These are phyloP conservation scores for Alternaria alternata DNA, from an alignment of 2,329 filamentous ascomycete genomes.

Conservation along the genomic window DNA sequence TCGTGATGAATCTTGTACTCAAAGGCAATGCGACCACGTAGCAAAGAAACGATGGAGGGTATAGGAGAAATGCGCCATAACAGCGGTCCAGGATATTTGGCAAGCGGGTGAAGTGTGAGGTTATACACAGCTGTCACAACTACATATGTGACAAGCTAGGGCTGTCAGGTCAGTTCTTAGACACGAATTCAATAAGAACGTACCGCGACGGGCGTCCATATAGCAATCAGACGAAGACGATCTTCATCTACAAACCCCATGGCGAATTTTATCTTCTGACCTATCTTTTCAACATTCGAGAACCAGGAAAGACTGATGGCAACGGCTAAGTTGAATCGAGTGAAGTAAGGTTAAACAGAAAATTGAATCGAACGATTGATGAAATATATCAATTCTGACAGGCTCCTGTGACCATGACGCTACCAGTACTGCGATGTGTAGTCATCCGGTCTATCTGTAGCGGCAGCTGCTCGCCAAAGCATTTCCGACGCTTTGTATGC, in stretches of 20 bases:
- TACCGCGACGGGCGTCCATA: constrained; percentile 37
- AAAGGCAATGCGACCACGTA: constrained; percentile 40
- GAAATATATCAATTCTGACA: constrained; percentile 29
- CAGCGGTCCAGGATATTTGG: constrained; percentile 41
- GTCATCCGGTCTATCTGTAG: constrained; percentile 9
- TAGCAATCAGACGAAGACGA: constrained; percentile 29
- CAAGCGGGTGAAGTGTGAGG: constrained; percentile 41
- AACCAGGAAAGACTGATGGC: neutral
- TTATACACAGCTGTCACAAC: constrained; percentile 36
- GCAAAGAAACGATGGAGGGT: constrained; percentile 37
- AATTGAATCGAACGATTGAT: constrained; percentile 7
- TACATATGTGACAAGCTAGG: constrained; percentile 33
- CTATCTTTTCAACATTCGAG: neutral
- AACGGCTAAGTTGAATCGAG: neutral
- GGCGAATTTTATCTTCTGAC: neutral
- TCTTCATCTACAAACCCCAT: constrained; percentile 43
- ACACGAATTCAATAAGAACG: constrained; percentile 8
- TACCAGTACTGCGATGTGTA: constrained; percentile 19
- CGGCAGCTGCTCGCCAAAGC: constrained; percentile 36
- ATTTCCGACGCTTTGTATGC: constrained; percentile 39
- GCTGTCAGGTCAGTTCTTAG: constrained; percentile 9
- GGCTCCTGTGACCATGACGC: constrained; percentile 29
- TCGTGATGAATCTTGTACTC: constrained; percentile 44
- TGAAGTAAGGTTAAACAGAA: constrained; percentile 1
- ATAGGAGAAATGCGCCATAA: constrained; percentile 41